These are phyloP conservation scores for Naganishia randhawae DNA, from an alignment of 768 basidiomycete genomes.

Conservation along the genomic window DNA sequence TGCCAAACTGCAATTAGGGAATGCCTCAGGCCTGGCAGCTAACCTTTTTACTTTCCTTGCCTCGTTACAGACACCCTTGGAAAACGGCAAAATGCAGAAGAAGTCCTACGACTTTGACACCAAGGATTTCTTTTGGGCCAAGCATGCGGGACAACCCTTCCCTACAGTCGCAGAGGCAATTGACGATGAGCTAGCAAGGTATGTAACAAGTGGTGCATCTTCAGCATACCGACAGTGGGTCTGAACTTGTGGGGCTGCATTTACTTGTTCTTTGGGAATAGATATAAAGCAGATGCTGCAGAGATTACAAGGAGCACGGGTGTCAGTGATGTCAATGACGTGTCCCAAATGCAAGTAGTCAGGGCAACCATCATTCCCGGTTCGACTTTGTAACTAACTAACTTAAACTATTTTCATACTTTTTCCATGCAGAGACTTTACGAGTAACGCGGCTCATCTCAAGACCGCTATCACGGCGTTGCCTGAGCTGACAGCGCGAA, in stretches of 20 bases:
- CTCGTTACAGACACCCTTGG: conserved; percentile 29
- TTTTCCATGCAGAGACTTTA: conserved; percentile 64
- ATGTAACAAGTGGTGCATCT: conserved; percentile 56
- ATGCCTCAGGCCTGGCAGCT: background rate
- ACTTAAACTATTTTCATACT: conserved; percentile 33
- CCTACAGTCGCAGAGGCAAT: conserved; percentile 98
- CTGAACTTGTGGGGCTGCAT: conserved; percentile 9
- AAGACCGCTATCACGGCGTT: conserved; percentile 96
- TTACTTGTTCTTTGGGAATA: conserved; percentile 10
- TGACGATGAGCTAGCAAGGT: conserved; percentile 70
- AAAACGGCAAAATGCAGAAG: conserved; percentile 60
- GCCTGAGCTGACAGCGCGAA: conserved; percentile 92
- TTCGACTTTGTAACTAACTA: background rate
- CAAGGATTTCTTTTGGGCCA: conserved; percentile 98
- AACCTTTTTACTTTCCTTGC: background rate
- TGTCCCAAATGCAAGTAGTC: conserved; percentile 74
- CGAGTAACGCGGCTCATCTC: conserved; percentile 85
- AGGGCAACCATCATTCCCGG: background rate
- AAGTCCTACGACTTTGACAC: conserved; percentile 89
- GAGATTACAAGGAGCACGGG: conserved; percentile 95
- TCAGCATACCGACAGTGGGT: background rate
- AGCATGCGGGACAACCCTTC: conserved; percentile 92
- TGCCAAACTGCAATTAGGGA: background rate
- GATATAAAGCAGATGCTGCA: conserved; percentile 83
- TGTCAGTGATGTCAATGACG: conserved; percentile 90